Base-by-base conservation (phyloP, 176 grass and related monocot species). In the Calamus simplicifolius region DNA sequence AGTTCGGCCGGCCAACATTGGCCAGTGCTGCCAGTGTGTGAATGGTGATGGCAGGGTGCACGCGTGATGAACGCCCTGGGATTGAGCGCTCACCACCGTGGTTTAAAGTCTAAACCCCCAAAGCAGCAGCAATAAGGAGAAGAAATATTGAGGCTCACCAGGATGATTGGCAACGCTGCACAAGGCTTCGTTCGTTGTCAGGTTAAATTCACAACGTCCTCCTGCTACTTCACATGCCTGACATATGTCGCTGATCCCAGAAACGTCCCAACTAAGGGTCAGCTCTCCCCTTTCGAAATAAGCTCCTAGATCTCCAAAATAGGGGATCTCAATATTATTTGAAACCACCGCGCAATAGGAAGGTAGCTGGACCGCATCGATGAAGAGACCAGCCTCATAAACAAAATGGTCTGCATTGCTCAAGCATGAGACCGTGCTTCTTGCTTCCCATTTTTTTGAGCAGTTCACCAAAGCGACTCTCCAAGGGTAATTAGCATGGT, bases 321-420 rank as follows among this genome's bases (percentile, higher is more conserved):
- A 51, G 31, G 63, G 62, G 17, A 62, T 66, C 4, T 10, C 5
- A 4, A 75, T 62, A 49, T 4, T 14, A 4, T 59, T 69, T 60
- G 29, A 54, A 54, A 68, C 14, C 16, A 75, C 54, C 18, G 17
- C 35, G 62, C 82, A 90, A 6, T 21, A 70, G 5, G 18, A 58
- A 4, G 78, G 78, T 50, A 90, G 74, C 56, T 28, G 2, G 27
- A 59, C 57, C 75, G 79, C 76, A 23, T 21, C n/a, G 18, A 15
- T 49, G 2, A 27, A 0, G 0, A 14, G 8, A 8, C 0, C 0
- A 0, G 63, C 71, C 16, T 63, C 48, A 50, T 85, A 90, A 17
- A 77, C 57, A 19, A 58, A 70, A 16, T 70, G 56, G 69, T 6
- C 59, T 6, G 6, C 3, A 8, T 63, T 78, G 27, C 8, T 38